Conservation (phyloP, 768 basidiomycete genomes). For the Lentinula guzmanii region DNA sequence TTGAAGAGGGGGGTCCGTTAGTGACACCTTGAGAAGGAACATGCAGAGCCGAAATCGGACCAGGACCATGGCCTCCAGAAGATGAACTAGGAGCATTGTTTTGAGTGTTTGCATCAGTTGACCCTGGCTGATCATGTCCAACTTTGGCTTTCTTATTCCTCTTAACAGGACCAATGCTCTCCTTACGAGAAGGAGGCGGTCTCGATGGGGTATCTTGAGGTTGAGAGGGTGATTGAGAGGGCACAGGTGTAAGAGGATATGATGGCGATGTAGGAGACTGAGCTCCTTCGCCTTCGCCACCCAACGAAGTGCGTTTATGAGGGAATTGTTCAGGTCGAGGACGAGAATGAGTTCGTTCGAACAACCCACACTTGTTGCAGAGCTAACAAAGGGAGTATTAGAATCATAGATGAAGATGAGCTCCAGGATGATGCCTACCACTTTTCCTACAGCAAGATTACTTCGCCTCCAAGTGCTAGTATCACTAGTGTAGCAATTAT, state of each 20-base stretch:
- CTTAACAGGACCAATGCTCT: not conserved
- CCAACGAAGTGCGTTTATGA: conserved; percentile 66
- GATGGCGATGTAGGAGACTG: not conserved
- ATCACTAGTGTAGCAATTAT: conserved; percentile 82
- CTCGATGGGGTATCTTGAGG: not conserved
- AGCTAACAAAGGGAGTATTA: conserved; percentile 24
- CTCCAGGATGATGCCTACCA: conserved; percentile 43
- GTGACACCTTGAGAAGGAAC: not conserved
- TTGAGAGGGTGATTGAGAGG: not conserved
- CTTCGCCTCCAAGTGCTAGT: conserved; percentile 78
- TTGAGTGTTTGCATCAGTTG: not conserved
- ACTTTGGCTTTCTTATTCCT: not conserved
- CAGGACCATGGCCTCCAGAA: not conserved
- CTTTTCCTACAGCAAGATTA: conserved; percentile 77
- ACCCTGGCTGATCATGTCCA: not conserved
- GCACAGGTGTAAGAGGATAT: not conserved
- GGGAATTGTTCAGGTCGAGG: conserved; percentile 78
- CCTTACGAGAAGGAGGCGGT: not conserved
- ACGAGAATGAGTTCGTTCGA: conserved; percentile 78
- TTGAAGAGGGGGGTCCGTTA: not conserved
- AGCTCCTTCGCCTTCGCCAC: not conserved
- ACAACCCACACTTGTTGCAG: conserved; percentile 76
- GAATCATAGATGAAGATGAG: not conserved
- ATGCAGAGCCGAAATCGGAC: not conserved
- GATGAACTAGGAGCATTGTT: not conserved